Evolutionary conservation across 495 filamentous ascomycete species (phyloP).

Genomic region (Aspergillus incahuasiensis): DNA sequence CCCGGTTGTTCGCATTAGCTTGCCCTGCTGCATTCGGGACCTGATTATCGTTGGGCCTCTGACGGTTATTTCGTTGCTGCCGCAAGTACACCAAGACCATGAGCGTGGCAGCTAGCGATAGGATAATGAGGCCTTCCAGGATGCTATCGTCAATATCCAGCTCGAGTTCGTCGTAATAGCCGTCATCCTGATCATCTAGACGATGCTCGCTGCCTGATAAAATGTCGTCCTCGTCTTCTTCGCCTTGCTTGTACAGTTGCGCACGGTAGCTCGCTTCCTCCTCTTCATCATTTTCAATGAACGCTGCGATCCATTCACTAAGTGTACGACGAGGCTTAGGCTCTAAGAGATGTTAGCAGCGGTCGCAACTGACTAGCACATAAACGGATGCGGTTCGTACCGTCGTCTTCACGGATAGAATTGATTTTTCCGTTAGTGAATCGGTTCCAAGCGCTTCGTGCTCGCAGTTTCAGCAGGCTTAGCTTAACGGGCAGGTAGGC

Average conservation of each 20-base stretch:
- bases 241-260: conserved; percentile 54
- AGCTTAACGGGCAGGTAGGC: conserved; percentile 93
- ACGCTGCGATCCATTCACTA: conserved; percentile 77
- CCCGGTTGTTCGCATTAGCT: conserved; percentile 50
- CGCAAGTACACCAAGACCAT: conserved; percentile 78
- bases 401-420: conserved; percentile 80
- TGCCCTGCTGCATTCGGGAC: conserved; percentile 30
- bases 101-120: conserved; percentile 68
- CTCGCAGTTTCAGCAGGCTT: conserved; percentile 77
- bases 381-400: conserved; percentile 45
- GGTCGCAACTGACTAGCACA: neutral
- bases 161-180: conserved; percentile 60
- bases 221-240: conserved; percentile 53
- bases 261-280: conserved; percentile 40
- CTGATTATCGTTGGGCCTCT: conserved; percentile 43
- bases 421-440: conserved; percentile 86
- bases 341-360: conserved; percentile 32
- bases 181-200: conserved; percentile 53
- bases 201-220: conserved; percentile 44
- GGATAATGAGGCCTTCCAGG: conserved; percentile 79
- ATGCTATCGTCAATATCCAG: conserved; percentile 66
- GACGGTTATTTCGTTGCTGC: conserved; percentile 61
- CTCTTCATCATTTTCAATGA: conserved; percentile 66
- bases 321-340: conserved; percentile 68
- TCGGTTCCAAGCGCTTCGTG: conserved; percentile 88